A percentile compares a stretch with the other conserved stretches of the same genome.
phyloP scores from a whole-genome alignment of 2,329 filamentous ascomycete genomes.

The Talaromyces albobiverticillius region DNA sequence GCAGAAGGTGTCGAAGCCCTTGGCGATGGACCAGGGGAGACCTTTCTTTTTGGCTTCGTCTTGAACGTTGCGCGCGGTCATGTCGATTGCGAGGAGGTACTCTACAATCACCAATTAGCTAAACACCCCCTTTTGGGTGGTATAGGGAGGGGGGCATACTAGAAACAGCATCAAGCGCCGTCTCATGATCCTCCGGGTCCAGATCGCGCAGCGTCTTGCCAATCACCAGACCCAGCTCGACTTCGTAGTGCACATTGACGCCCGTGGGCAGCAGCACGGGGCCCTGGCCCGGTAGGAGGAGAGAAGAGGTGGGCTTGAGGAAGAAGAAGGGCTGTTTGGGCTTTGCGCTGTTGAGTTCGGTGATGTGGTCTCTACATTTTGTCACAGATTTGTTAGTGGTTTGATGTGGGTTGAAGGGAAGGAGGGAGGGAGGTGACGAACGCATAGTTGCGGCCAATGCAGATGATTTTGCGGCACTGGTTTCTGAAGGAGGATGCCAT shows the following conservation, averaged over 20 bases:
- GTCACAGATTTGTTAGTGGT: neutral
- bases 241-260: conserved; percentile 87
- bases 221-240: conserved; percentile 88
- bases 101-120: conserved; percentile 44
- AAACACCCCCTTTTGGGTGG: neutral
- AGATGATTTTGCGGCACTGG: conserved; percentile 72
- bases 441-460: conserved; percentile 96
- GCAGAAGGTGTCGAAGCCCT: conserved; percentile 97
- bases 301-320: conserved; percentile 86
- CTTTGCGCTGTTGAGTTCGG: conserved; percentile 80
- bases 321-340: conserved; percentile 99
- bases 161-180: conserved; percentile 78
- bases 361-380: conserved; percentile 73
- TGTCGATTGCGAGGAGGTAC: conserved; percentile 90
- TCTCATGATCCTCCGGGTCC: conserved; percentile 67
- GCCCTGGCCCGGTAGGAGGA: conserved; percentile 74
- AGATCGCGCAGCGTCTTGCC: conserved; percentile 77
- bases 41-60: conserved; percentile 97
- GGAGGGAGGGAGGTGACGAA: conserved; percentile 46
- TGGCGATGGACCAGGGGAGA: conserved; percentile 91
- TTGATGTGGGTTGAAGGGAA: neutral
- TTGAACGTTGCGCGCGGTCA: conserved; percentile 94
- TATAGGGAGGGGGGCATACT: conserved; percentile 48
- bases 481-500: conserved; percentile 47
- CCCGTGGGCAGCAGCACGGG: conserved; percentile 79